Evolutionary conservation across 306 rosid species (phyloP), one percentile per base, ranked within the genome.

Genomic region (Crataegus laevigata): DNA sequence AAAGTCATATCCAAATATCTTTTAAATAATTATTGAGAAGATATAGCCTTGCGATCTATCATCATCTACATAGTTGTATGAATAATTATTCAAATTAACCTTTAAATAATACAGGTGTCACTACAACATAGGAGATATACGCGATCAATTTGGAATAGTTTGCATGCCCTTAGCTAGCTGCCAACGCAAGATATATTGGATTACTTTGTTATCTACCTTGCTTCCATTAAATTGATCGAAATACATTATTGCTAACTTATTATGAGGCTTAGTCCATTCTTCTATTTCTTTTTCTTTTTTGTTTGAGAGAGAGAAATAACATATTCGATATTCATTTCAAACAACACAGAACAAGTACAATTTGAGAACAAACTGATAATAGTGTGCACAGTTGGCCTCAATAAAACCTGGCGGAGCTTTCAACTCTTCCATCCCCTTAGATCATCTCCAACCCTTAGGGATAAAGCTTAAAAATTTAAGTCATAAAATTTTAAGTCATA

Each of bases 101-200:
- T 60, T 73, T 28, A 59, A 73, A 73, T 60, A 73, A 59, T 60
- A 60, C 59, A 60, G 59, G 77, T 73, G 77, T 60, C 69, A 40
- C 51, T 43, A 50, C 59, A 73, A 42, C 61, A 36, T 18, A 40
- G 43, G 0, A 57, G 36, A 24, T 36, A 22, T 59, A n/a, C 21
- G 3, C 3, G 66, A 60, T 38, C 68, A 18, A 38, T 17, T 58
- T 64, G 54, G 38, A 58, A 17, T 25, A 38, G 19, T 25, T 72
- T 59, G 25, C 68, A 60, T 60, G 42, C 57, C 32, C 59, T 26
- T 73, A 26, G 43, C 15, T 51, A 60, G 42, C 42, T 73, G 77
- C 59, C 29, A 73, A 73, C 77, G 77, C 77, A 73, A 73, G 45
- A 60, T 60, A 60, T 25, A 58, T 59, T 38, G 30, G 30, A 64